These are phyloP conservation scores for Hypoxylon sp. DNA, from an alignment of 2,329 filamentous ascomycete species.

Conservation along the genomic window DNA sequence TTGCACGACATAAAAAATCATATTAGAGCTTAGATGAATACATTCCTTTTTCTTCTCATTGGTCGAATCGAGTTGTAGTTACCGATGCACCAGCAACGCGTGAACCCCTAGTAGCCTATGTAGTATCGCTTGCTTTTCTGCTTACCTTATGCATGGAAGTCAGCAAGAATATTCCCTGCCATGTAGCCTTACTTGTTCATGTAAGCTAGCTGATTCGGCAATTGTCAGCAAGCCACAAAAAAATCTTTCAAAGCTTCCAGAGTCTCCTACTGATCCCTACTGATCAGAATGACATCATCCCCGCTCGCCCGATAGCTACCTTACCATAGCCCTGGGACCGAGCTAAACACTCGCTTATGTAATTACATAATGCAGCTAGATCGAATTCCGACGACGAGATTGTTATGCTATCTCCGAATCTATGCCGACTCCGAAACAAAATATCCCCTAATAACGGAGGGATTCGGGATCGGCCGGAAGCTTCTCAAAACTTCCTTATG, in stretches of 20 bases:
- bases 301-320: conserved; percentile 38
- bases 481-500: background rate
- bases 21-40: conserved; percentile 33
- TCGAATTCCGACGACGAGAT: conserved; percentile 18
- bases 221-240: conserved; percentile 38
- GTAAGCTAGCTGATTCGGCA: conserved; percentile 9
- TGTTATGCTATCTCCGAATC: conserved; percentile 34
- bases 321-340: conserved; percentile 42
- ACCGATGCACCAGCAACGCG: conserved; percentile 29
- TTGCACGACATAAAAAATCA: conserved; percentile 20
- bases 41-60: conserved; percentile 29
- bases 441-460: conserved; percentile 18
- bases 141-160: conserved; percentile 30
- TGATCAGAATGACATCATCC: conserved; percentile 37
- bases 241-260: conserved; percentile 3
- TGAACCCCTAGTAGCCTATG: conserved; percentile 16
- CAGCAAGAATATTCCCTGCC: conserved; percentile 12
- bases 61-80: conserved; percentile 32
- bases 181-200: background rate
- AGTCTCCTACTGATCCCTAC: conserved; percentile 2
- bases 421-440: conserved; percentile 31
- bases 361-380: conserved; percentile 18
- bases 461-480: conserved; percentile 35
- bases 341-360: conserved; percentile 34
- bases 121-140: conserved; percentile 10